Conservation (phyloP, 805 yeast species). For the Yarrowia hollandica region DNA sequence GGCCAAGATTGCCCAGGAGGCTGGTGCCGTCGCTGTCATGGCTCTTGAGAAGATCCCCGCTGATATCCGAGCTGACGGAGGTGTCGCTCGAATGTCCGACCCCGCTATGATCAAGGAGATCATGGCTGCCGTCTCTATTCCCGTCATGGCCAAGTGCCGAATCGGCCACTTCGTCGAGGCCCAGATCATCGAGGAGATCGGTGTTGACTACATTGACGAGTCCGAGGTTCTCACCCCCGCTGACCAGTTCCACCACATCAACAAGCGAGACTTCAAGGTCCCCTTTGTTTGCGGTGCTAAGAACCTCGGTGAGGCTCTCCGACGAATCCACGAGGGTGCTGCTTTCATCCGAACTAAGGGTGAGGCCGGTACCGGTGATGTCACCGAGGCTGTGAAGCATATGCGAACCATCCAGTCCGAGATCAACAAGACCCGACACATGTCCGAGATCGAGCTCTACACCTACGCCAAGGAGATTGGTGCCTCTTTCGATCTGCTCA, state of each 20-base stretch:
- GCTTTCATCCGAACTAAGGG: conserved; percentile 87
- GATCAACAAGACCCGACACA: conserved; percentile 49
- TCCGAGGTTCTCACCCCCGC: conserved; percentile 84
- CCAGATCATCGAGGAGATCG: conserved; percentile 68
- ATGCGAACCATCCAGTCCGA: conserved; percentile 60
- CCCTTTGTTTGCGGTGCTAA: conserved; percentile 87
- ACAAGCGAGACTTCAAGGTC: conserved; percentile 58
- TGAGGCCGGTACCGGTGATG: conserved; percentile 88
- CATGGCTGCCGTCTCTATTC: conserved; percentile 56
- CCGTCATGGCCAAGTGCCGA: conserved; percentile 82
- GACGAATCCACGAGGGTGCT: conserved; percentile 79
- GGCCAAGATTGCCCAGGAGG: conserved; percentile 74
- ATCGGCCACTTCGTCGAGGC: conserved; percentile 85
- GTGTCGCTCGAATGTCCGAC: conserved; percentile 84
- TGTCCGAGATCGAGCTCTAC: conserved; percentile 49
- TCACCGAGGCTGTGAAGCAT: conserved; percentile 78
- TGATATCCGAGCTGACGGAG: conserved; percentile 77
- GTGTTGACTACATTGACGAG: conserved; percentile 79
- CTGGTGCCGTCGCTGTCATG: conserved; percentile 91
- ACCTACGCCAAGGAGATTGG: conserved; percentile 57
- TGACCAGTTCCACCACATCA: conserved; percentile 64
- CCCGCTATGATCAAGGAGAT: conserved; percentile 75
- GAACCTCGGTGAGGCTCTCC: conserved; percentile 76
- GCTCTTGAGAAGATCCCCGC: conserved; percentile 84
- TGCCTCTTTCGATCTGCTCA: conserved; percentile 58